A percentile compares a stretch with the other conserved stretches of the same genome.
Evolutionary conservation across 1,139 yeast genomes (phyloP).

Genomic region (Yamadazyma sp.): DNA sequence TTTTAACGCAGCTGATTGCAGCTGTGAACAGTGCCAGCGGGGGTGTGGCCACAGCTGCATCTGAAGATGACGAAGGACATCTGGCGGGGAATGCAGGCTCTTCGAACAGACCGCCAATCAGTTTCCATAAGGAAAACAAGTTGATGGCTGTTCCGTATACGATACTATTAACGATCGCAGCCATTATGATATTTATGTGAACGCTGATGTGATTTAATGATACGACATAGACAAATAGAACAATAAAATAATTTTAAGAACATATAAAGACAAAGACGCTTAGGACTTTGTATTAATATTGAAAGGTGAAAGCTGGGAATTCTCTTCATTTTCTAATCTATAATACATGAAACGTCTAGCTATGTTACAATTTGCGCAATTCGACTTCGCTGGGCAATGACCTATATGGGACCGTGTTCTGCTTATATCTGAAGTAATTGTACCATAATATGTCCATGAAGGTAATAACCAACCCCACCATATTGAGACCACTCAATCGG

Average conservation of each 20-base stretch:
- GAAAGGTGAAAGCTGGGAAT: no score
- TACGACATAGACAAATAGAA: not conserved
- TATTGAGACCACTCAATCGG: conserved; percentile 61
- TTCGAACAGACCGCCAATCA: not conserved
- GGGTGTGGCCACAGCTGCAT: conserved; percentile 16
- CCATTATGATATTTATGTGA: not conserved
- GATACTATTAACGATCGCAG: not conserved
- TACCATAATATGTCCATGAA: conserved; percentile 79
- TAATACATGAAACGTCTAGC: not conserved
- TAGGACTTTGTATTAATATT: not conserved
- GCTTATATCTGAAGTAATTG: conserved; percentile 57
- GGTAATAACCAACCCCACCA: conserved; percentile 77
- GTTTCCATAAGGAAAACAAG: not conserved
- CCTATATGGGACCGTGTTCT: conserved; percentile 18
- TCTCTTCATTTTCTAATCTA: not conserved
- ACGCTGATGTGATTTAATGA: no score
- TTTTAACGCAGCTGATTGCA: conserved; percentile 17
- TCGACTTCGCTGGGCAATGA: conserved; percentile 11
- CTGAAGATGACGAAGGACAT: conserved; percentile 4
- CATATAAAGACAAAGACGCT: no score
- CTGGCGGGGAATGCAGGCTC: not conserved
- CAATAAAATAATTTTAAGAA: no score
- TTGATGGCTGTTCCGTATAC: not conserved
- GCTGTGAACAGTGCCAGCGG: not conserved
- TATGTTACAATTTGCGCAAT: conserved; percentile 13